Evolutionary conservation across 176 grass and related monocot species (phyloP), one percentile per base, ranked within the genome.

Genomic region (Pontederia paniculata): DNA sequence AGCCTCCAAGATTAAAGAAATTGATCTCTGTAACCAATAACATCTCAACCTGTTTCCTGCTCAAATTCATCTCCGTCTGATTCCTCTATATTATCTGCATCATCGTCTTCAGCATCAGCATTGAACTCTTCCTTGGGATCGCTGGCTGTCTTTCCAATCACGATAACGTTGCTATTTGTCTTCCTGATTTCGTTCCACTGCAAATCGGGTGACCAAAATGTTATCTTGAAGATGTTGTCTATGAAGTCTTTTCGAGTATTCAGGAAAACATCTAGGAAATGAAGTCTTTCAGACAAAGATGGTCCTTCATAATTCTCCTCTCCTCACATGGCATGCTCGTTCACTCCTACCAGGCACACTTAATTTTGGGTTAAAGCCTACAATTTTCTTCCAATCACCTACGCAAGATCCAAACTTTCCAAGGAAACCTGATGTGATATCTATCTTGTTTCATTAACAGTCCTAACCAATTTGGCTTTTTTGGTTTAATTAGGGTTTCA

Each of bases 1-100:
- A 37, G 28, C 28, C 0, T 5, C 28, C 28, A 37, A 2, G 28
- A 37, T 37, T 5, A 37, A 37, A 37, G 28, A 37, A 37, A 37
- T 1, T 37, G 57, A 59, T 42, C 48, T 18, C 28, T 5, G 17
- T 50, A 50, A 13, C 48, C n/a, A 1, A 42, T n/a, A 45, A n/a
- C 20, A 23, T 20, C 65, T 98, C 80, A 91, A 60, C 86, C 80
- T 48, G 80, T 84, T 61, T 91, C 87, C 53, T 98, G 83, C 44
- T 98, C 87, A 62, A 91, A 98, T 45, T 91, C 93, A 28, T 91
- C 93, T n/a, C 76, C 93, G 47, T 98, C 93, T 0, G 87, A 91
- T 51, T 91, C 93, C 37, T 90, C 93, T 5, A 84, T 80, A 45
- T 91, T 85, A 53, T 98, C 87, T 1, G 70, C 87, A 12, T 91